Conservation (phyloP, 1,284 basidiomycete species). For the Hymenochaete sp. region DNA sequence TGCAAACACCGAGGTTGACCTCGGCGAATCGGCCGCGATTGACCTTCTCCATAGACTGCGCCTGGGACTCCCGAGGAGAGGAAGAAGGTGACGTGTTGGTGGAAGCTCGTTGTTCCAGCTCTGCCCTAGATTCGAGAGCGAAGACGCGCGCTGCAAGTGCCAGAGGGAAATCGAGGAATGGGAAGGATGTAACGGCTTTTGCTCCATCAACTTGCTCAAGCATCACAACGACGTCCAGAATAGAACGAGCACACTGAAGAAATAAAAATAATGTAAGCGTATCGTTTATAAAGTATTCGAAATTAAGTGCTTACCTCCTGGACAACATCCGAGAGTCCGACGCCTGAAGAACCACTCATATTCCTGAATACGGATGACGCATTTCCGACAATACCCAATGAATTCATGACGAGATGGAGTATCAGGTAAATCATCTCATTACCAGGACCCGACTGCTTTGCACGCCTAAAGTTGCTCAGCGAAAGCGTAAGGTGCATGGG, state of each 20-base stretch:
- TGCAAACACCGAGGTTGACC: constrained; percentile 14
- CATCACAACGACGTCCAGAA: constrained; percentile 16
- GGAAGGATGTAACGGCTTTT: constrained; percentile 6
- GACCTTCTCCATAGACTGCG: constrained; percentile 4
- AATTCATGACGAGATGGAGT: constrained; percentile 18
- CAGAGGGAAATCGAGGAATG: constrained; percentile 18
- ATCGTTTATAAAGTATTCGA: no score
- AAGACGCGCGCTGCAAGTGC: constrained; percentile 17
- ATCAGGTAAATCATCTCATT: constrained; percentile 15
- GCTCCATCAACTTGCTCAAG: constrained; percentile 15
- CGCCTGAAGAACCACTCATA: no score
- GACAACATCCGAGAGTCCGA: constrained; percentile 16
- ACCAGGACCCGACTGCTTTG: constrained; percentile 10
- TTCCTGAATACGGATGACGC: no score
- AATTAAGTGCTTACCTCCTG: constrained; percentile 7
- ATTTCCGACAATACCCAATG: no score
- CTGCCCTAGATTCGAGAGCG: constrained; percentile 13
- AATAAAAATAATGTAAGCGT: no score
- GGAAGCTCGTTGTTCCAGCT: constrained; percentile 7
- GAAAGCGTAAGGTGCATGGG: constrained; percentile 16
- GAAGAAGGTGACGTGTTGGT: neutral
- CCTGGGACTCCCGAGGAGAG: no score
- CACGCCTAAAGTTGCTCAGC: constrained; percentile 14
- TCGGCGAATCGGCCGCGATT: constrained; percentile 15
- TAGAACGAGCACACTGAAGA: constrained; percentile 15